These are phyloP conservation scores for Aphanomyces cochlioides DNA, from an alignment of 352 stramenopile genomes.

Conservation along the genomic window DNA sequence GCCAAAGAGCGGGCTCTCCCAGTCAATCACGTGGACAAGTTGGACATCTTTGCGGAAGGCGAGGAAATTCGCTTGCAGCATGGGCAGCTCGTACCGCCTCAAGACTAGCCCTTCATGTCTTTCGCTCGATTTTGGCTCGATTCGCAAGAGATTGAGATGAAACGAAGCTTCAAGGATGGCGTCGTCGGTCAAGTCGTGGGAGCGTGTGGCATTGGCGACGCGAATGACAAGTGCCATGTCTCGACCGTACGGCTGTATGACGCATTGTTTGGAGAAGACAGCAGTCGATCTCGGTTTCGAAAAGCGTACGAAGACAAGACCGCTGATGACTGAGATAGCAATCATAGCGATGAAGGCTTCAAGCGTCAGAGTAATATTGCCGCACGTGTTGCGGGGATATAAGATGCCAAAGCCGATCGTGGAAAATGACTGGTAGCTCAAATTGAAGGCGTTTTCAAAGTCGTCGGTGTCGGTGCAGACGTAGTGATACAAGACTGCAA, in stretches of 20 bases:
- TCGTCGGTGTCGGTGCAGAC: constrained; percentile 60
- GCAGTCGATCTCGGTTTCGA: constrained; percentile 70
- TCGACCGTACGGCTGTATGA: constrained; percentile 65
- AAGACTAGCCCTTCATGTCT: constrained; percentile 2
- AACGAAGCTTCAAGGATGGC: constrained; percentile 83
- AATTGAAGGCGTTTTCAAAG: constrained; percentile 60
- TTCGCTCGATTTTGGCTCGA: constrained; percentile 44
- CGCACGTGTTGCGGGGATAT: constrained; percentile 60
- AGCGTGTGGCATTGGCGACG: constrained; percentile 80
- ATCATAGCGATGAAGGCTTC: constrained; percentile 83
- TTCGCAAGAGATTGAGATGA: constrained; percentile 74
- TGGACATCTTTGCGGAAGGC: constrained; percentile 81
- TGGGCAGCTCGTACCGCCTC: constrained; percentile 59
- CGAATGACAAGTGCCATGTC: constrained; percentile 73
- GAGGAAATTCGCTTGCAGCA: constrained; percentile 81
- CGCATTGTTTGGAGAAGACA: constrained; percentile 72
- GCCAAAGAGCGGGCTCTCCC: constrained; percentile 57
- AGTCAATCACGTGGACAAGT: constrained; percentile 75
- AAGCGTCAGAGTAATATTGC: constrained; percentile 63
- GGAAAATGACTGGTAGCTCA: constrained; percentile 83
- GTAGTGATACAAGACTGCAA: constrained; percentile 49
- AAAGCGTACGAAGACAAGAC: constrained; percentile 83
- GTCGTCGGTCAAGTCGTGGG: constrained; percentile 46
- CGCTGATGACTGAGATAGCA: constrained; percentile 68
- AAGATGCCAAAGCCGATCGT: constrained; percentile 81